Percentiles rank a stretch among this genome's conserved stretches.
Evolutionary conservation across 2,329 filamentous ascomycete species (phyloP).

Genomic region (Sarocladiaceae sp.): DNA sequence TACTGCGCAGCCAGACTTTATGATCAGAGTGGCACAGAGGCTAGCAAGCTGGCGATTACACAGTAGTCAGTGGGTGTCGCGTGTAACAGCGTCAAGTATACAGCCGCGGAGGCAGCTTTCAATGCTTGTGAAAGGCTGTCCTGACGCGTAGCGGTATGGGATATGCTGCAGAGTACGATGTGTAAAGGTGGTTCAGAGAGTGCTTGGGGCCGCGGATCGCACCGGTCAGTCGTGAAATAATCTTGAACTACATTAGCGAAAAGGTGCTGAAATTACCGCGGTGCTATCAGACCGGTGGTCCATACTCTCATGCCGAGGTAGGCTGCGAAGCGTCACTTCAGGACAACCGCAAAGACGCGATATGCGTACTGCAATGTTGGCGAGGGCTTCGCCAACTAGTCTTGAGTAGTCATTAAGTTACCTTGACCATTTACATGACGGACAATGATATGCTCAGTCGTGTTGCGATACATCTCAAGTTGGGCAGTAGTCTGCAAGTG

Average conservation of each 20-base stretch:
- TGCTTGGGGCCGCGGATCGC: constrained; percentile 61
- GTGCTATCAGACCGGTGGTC: no score
- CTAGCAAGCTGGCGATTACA: no score
- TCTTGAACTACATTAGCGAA: constrained; percentile 68
- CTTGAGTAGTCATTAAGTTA: no score
- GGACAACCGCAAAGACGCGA: no score
- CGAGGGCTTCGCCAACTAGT: no score
- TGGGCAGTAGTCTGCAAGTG: no score
- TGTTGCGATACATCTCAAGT: no score
- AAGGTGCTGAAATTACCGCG: constrained; percentile 62
- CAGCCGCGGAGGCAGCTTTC: constrained; percentile 63
- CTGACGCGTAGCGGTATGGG: constrained; percentile 61
- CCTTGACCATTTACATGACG: no score
- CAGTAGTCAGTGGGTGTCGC: constrained; percentile 58
- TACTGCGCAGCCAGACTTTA: constrained; percentile 63
- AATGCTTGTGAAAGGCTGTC: constrained; percentile 58
- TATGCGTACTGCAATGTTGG: no score
- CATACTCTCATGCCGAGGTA: no score
- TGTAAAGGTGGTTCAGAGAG: constrained; percentile 62
- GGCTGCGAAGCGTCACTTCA: no score
- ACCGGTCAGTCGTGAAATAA: constrained; percentile 68
- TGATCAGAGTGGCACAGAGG: constrained; percentile 47
- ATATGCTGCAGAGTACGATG: constrained; percentile 61
- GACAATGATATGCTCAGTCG: no score
- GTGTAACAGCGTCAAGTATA: constrained; percentile 67